Evolutionary conservation across 352 stramenopile species (phyloP), one percentile per base, ranked within the genome.

Genomic region (Phytophthora agathidicida): DNA sequence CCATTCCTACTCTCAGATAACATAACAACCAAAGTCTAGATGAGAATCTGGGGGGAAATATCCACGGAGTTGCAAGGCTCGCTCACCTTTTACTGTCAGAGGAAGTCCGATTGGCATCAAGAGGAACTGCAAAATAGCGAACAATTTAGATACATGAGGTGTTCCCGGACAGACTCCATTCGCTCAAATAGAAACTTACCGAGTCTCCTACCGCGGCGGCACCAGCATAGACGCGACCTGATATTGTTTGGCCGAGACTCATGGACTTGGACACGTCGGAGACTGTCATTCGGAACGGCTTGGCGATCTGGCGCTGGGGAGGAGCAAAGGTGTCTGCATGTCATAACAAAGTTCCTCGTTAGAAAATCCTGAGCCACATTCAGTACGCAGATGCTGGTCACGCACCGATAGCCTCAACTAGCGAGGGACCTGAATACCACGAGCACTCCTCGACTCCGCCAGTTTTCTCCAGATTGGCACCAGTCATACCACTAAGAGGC

Each of bases 261-360:
- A 93, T 91, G 0, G 86, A 93, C 67, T 90, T 94, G 47, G 83
- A 93, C 7, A 96, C 83, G 44, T 96, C 86, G 1, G 86, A 92
- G 9, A 96, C 73, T 13, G 75, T 78, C 84, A 96, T 94, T 24
- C 86, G 86, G 69, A 96, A 94, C 1, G 84, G 77, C 60, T 95
- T 95, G 23, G 77, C 58, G 60, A 93, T 91, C 52, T 91, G 83
- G 0, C 86, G 80, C 58, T 87, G 80, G 16, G 86, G 85, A 19
- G 86, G 78, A 17, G 81, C 56, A 52, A 94, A 93, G 4, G 78
- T 63, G 51, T 96, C 86, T 91, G 60, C 26, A 36, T 20, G 17
- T n/a, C 28, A 48, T 37, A 17, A 19, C 31, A 46, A 60, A n/a
- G n/a, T 38, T 19, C 11, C 37, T 22, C 1, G 23, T 61, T 8